Base-by-base conservation (phyloP, 352 stramenopile species). In the Plasmopara muralis region DNA sequence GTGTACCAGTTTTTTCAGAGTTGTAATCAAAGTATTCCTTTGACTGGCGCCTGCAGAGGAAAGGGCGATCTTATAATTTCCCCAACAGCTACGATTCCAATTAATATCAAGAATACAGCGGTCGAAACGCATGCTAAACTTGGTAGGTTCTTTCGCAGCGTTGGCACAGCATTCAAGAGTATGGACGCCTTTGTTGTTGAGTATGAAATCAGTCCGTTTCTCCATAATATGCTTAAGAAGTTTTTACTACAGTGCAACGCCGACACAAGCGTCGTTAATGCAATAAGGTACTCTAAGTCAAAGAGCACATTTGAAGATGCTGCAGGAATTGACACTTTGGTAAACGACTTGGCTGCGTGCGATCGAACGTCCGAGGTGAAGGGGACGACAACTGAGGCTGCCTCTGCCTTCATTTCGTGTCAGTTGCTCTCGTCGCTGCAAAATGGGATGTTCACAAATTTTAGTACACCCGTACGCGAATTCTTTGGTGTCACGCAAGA, bases 391-490 rank as follows among this genome's bases (percentile, higher is more conserved):
- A 63, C 54, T 9, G 73, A 85, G 34, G 57, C 59, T 16, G 35
- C 71, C 34, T 83, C 75, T 47, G 75, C 74, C 5, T 78, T 73
- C 35, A 76, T 86, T 48, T 70, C 74, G 13, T 88, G 77, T 28
- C 73, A 88, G 43, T 53, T 88, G 41, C 76, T 88, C 52, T 65
- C 73, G 40, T 77, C 71, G 8, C 54, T 83, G 40, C 71, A 84
- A 53, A 88, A 88, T 43, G 73, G 77, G n/a, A 75, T 82, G 9
- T 86, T 88, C 50, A 86, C 75, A 12, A 88, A 83, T 52, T 85
- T 84, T 41, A 88, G 77, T 42, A 60, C 71, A 8, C 70, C 71
- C n/a, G 70, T 86, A 15, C 75, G 74, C 8, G 40, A 72, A 10
- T 72, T 78, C 28, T 86, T 84, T 40, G 64, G 72, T 20, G 67